Conservation (phyloP, 805 yeast genomes). For the Clavispora fructus region DNA sequence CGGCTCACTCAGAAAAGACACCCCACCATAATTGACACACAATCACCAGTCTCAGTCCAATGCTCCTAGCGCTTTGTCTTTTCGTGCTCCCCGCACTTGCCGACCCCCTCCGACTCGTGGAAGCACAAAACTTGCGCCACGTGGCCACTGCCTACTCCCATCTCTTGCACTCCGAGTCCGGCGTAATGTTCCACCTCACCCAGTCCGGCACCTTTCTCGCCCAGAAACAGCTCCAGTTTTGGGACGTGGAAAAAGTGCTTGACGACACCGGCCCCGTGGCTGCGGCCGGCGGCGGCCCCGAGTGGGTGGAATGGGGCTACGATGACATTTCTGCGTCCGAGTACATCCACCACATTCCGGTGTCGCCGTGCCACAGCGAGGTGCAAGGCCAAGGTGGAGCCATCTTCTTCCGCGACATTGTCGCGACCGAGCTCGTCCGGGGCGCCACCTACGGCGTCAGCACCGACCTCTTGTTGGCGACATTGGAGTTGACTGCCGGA, state of each 20-base stretch:
- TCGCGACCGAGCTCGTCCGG: neutral
- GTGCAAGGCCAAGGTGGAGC: slow-evolving; percentile 12
- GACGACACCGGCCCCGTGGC: neutral
- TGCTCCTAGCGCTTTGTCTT: neutral
- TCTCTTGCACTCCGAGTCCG: neutral
- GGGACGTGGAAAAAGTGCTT: slow-evolving; percentile 4
- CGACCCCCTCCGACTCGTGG: neutral
- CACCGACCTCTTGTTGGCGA: neutral
- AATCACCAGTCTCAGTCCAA: too few species aligned
- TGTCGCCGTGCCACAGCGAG: slow-evolving; percentile 13
- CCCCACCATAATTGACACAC: too few species aligned
- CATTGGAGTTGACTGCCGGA: slow-evolving; percentile 2
- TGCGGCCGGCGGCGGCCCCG: neutral
- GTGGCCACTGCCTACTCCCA: slow-evolving; percentile 1
- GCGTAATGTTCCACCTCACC: slow-evolving; percentile 4
- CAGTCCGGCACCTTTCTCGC: slow-evolving; percentile 6
- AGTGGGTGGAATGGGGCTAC: slow-evolving; percentile 1
- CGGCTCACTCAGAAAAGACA: too few species aligned
- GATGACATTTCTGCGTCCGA: neutral
- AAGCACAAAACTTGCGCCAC: neutral
- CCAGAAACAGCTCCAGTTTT: slow-evolving; percentile 1
- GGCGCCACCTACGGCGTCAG: slow-evolving; percentile 5
- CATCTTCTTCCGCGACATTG: slow-evolving; percentile 7
- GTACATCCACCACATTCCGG: slow-evolving; percentile 3
- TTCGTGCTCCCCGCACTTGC: neutral